Conservation (phyloP, 257 asterid species). For the Haberlea rhodopensis region DNA sequence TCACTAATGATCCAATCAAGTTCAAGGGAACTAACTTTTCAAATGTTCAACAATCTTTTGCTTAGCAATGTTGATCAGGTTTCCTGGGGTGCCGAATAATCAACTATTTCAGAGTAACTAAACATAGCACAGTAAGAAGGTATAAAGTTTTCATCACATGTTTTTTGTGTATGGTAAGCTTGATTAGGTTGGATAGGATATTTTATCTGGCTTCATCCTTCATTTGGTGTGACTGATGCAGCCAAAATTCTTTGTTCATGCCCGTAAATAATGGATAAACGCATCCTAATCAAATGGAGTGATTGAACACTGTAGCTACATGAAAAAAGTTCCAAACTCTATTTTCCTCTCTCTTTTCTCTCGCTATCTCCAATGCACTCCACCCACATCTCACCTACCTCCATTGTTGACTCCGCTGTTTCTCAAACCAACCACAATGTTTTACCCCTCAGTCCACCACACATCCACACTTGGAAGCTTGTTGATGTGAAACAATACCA, state of each 20-base stretch:
- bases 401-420: not conserved
- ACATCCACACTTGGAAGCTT: not conserved
- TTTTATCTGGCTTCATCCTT: not conserved
- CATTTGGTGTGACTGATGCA: not conserved
- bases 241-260: not conserved
- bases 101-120: not conserved
- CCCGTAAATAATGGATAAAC: not conserved
- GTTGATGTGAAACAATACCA: not conserved
- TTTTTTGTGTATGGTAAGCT: not conserved
- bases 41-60: not conserved
- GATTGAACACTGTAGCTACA: no score
- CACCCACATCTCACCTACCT: not conserved
- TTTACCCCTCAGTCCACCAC: not conserved
- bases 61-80: not conserved
- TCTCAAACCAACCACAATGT: not conserved
- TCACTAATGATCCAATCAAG: not conserved
- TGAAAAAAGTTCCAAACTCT: no score
- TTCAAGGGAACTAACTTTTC: not conserved
- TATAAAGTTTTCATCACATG: no score
- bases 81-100: not conserved
- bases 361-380: not conserved
- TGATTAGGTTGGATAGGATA: not conserved
- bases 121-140: not conserved
- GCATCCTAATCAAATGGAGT: no score
- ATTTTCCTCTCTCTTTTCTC: no score